phyloP scores from a whole-genome alignment of 225 moss, liverwort and hornwort species.

The Asterella californica region DNA sequence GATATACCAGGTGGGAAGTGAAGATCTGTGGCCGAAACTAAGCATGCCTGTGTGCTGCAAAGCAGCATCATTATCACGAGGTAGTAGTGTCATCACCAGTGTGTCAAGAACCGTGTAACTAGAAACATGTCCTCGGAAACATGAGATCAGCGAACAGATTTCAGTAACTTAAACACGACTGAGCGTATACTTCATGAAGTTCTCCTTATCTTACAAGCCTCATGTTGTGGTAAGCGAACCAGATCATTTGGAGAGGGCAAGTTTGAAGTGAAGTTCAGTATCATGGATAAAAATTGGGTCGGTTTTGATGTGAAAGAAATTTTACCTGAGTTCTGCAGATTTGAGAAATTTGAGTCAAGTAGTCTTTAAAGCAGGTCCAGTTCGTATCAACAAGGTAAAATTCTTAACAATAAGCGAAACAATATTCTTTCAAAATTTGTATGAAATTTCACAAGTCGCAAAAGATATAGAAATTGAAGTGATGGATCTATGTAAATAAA shows the following conservation, averaged over 20 bases:
- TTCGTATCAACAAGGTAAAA: too few species aligned
- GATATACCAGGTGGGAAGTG: neutral
- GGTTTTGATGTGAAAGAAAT: too few species aligned
- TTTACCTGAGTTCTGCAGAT: too few species aligned
- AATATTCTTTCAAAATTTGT: neutral
- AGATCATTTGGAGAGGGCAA: too few species aligned
- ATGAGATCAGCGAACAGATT: neutral
- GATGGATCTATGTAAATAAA: neutral
- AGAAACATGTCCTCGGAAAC: neutral
- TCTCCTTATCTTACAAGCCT: neutral
- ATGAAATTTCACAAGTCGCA: neutral
- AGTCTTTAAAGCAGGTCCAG: too few species aligned
- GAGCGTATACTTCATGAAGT: neutral
- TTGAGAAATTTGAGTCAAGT: too few species aligned
- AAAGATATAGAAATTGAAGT: neutral
- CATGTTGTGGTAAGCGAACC: too few species aligned
- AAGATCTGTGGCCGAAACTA: neutral
- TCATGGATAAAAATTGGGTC: too few species aligned
- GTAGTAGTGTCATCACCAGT: neutral
- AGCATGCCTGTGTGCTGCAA: neutral
- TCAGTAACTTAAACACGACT: neutral
- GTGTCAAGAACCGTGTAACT: neutral
- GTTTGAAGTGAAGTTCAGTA: too few species aligned
- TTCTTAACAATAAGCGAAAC: neutral
- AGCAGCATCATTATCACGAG: neutral